Evolutionary conservation across 2,329 filamentous ascomycete genomes (phyloP), one percentile per base, ranked within the genome.

Genomic region (Scedosporium boydii): DNA sequence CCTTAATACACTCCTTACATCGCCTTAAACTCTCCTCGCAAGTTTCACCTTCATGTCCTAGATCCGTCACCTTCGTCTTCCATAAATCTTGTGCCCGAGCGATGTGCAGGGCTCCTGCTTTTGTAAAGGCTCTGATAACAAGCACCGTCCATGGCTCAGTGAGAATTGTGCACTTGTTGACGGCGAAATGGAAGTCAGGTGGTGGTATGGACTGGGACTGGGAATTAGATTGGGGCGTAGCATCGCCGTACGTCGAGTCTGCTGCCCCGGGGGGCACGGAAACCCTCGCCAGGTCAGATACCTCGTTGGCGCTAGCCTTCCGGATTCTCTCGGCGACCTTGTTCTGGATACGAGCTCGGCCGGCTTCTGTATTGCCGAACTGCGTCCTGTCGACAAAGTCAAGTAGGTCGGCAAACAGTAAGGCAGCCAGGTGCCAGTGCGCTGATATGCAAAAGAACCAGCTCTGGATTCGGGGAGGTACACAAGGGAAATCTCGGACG

Each of bases 111-210:
- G 73, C 67, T 2, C 71, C 77, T 0, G 81, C 78, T 67, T 77
- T 80, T 26, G 78, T 75, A 63, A 85, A 85, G 0, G 77, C 77
- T 27, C 80, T 74, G 53, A 84, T 78, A 29, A 85, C 70, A 2
- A 85, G 77, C 46, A 79, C 78, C 1, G 82, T 84, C 83, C 83
- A 86, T 2, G 83, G 83, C 65, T 86, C 83, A 0, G 82, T 84
- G 62, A 86, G 68, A n/a, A 86, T 73, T 1, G 82, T 79, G 2
- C 80, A 81, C 63, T 83, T 76, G 51, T 77, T 80, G 26, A 84
- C 74, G 0, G 81, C 81, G 62, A 79, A 78, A 67, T 84, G 82
- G 61, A 82, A 80, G 23, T 79, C 77, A 23, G 70, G 66, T 38
- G 76, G 69, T 42, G 72, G 68, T 26, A 38, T 38, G 34, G 34